Evolutionary conservation across 169 alveolate species (phyloP).

Genomic region (Plasmodium fragile): DNA sequence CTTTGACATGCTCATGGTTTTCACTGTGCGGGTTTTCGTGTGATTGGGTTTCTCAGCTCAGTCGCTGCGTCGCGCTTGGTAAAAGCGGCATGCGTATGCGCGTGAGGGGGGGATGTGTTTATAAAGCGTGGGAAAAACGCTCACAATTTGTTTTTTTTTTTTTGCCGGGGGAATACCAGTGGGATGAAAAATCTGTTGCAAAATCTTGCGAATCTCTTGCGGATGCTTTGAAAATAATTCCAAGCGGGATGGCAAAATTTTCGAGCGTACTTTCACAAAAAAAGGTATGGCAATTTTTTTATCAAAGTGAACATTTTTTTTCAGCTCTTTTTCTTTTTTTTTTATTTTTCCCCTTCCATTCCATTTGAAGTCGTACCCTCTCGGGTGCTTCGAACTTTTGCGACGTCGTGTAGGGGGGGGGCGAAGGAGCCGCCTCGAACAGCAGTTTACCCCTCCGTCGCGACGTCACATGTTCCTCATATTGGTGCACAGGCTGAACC

Average conservation of each 20-base stretch:
- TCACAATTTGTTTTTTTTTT: not conserved
- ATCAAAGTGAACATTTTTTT: not conserved
- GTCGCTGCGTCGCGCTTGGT: not conserved
- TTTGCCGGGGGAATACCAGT: too few relatives aligned
- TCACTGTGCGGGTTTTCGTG: not conserved
- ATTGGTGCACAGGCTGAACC: not conserved
- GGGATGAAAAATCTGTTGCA: not conserved
- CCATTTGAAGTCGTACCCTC: not conserved
- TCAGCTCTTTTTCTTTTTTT: not conserved
- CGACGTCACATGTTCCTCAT: not conserved
- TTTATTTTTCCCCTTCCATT: not conserved
- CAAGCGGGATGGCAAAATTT: not conserved
- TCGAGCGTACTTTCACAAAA: not conserved
- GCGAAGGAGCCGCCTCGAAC: not conserved
- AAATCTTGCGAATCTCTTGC: not conserved
- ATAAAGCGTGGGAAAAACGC: not conserved
- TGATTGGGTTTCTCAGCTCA: not conserved
- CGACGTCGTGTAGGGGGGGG: not conserved
- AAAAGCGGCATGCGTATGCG: not conserved
- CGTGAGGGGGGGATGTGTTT: not conserved
- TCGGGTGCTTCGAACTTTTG: not conserved
- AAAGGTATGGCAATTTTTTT: not conserved
- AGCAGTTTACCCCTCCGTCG: not conserved
- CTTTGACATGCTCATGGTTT: constrained; percentile 54
- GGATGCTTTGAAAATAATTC: not conserved